phyloP scores from a whole-genome alignment of 2,329 filamentous ascomycete species.

The Orbilia ellipsospora region DNA sequence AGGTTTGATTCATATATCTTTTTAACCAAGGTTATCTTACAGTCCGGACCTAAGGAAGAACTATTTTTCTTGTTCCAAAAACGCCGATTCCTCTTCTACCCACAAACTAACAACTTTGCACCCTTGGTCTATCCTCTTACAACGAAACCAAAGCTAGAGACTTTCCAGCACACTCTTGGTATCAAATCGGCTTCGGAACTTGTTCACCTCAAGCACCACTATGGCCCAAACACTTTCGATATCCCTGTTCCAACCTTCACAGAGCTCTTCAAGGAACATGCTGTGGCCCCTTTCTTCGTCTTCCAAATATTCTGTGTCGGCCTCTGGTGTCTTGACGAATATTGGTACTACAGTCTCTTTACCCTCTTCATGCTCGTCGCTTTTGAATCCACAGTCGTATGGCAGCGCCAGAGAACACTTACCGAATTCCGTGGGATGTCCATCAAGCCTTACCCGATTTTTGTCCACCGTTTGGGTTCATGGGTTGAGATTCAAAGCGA shows the following conservation, averaged over 20 bases:
- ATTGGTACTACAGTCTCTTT: conserved; percentile 99
- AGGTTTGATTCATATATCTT: background rate
- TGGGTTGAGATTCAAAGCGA: conserved; percentile 93
- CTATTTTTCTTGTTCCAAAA: conserved; percentile 97
- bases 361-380: conserved; percentile 98
- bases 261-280: conserved; percentile 97
- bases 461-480: conserved; percentile 85
- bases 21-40: conserved; percentile 6
- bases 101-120: conserved; percentile 77
- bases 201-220: conserved; percentile 84
- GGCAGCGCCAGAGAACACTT: conserved; percentile 95
- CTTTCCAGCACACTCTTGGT: conserved; percentile 83
- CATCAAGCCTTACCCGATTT: conserved; percentile 97
- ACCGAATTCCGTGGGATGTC: conserved; percentile 99
- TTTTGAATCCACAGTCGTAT: conserved; percentile 98
- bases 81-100: conserved; percentile 88
- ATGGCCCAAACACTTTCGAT: conserved; percentile 95
- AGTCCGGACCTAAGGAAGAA: conserved; percentile 78
- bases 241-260: conserved; percentile 96
- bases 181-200: conserved; percentile 80
- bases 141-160: conserved; percentile 76
- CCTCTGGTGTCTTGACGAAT: conserved; percentile 98
- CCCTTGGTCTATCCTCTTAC: conserved; percentile 88
- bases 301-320: conserved; percentile 99
- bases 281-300: conserved; percentile 98